phyloP scores from a whole-genome alignment of 345 rosid genomes.

The Aurinia saxatilis region DNA sequence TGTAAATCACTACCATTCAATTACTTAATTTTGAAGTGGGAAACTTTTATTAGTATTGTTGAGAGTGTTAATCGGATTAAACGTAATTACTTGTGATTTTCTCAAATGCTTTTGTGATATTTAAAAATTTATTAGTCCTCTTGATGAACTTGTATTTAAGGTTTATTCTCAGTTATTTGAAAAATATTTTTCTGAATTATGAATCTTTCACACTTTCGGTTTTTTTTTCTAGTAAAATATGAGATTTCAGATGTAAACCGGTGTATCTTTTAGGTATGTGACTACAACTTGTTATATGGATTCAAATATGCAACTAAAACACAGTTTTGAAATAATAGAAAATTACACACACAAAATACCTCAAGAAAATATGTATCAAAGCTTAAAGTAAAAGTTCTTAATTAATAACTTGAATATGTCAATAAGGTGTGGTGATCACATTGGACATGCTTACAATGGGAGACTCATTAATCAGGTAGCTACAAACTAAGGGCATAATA shows the following conservation, averaged over 20 bases:
- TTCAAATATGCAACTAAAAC: neutral
- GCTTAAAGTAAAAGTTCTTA: neutral
- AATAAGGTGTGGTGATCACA: conserved; percentile 9
- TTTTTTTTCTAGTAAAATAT: too few relatives aligned
- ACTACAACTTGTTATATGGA: too few relatives aligned
- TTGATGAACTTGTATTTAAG: too few relatives aligned
- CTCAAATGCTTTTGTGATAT: too few relatives aligned
- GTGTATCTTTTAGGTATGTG: too few relatives aligned
- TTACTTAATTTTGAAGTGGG: neutral
- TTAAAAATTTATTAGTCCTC: too few relatives aligned
- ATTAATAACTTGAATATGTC: neutral
- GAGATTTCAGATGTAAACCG: too few relatives aligned
- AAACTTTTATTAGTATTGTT: neutral
- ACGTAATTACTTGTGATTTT: too few relatives aligned
- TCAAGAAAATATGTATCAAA: neutral
- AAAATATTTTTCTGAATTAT: neutral
- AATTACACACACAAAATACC: neutral
- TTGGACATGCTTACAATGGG: conserved; percentile 18
- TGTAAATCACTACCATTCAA: neutral
- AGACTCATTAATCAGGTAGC: conserved; percentile 18
- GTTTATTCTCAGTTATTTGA: too few relatives aligned
- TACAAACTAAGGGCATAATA: conserved; percentile 22
- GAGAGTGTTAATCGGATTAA: neutral
- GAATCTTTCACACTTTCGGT: neutral
- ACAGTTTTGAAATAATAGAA: neutral